Base-by-base conservation (phyloP, 2,329 filamentous ascomycete species). In the Leptographium radiaticola region DNA sequence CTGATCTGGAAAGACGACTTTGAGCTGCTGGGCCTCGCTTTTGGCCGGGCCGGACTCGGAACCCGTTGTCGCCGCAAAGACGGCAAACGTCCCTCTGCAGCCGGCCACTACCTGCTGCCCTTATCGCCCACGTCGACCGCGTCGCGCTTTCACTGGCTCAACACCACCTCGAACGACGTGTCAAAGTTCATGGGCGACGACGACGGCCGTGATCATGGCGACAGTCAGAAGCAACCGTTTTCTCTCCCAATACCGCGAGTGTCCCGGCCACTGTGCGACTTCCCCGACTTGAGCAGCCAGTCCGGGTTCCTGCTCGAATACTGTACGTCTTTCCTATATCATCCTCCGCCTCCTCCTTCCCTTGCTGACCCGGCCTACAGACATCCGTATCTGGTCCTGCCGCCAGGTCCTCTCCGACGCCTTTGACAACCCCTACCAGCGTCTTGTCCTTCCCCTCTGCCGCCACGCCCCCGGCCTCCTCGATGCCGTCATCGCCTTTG, bases 1-100 rank as follows among this genome's bases (percentile, higher is more conserved):
- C 42, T 54, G 33, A 42, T 18, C 47, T 54, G 52, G 53, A 43
- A 54, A 12, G 53, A 54, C 36, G 53, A 54, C 9, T 33, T 31
- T 15, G 53, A 51, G 48, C 42, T 49, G n/a, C 47, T 45, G 3
- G 53, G 53, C 33, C 45, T 51, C 15, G 47, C 53, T 10, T 54
- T 54, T 42, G 53, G 53, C 25, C 53, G 53, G 1, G 47, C 53
- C 13, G 45, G 52, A 8, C 33, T 53, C 12, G 43, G 43, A 38
- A 49, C 39, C 33, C 46, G 52, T 6, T 16, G n/a, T 12, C 15
- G 36, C 13, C 46, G 34, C 15, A 36, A 38, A 4, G 18, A 44
- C 13, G 9, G 15, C n/a, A 30, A 34, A 12, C 10, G 11, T 16
- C 25, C 30, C 4, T 9, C 30, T 8, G 18, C 30, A 4, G n/a